These are phyloP conservation scores for Myriosclerotinia duriaeana DNA, from an alignment of 2,329 filamentous ascomycete genomes.

Conservation along the genomic window DNA sequence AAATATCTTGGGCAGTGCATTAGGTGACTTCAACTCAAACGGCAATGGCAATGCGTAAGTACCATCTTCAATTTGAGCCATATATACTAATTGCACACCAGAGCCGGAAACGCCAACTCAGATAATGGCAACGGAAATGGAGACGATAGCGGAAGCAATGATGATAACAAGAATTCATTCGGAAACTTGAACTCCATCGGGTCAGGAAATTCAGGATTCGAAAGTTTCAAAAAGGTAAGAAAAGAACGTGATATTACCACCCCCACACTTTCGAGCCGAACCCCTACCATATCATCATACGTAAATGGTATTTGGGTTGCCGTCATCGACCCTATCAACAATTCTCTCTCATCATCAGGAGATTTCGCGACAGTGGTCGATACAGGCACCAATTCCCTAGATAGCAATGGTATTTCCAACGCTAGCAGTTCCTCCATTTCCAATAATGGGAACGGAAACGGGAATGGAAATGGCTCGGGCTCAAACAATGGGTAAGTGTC, in stretches of 20 bases:
- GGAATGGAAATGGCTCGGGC: too few species aligned
- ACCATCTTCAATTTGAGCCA: too few species aligned
- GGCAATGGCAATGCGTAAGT: slow-evolving; percentile 1
- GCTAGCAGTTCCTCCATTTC: too few species aligned
- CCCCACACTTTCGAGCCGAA: too few species aligned
- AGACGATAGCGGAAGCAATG: neutral
- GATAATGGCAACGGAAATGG: slow-evolving; percentile 3
- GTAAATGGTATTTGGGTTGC: slow-evolving; percentile 8
- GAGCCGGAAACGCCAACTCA: neutral
- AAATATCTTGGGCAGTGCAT: neutral
- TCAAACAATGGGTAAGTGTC: neutral
- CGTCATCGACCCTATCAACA: neutral
- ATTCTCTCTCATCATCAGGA: neutral
- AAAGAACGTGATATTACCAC: neutral
- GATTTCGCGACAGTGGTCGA: neutral
- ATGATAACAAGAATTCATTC: neutral
- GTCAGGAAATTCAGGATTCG: neutral
- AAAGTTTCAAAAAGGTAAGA: slow-evolving; percentile 8
- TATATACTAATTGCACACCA: too few species aligned
- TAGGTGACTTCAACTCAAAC: slow-evolving; percentile 1
- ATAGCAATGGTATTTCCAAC: too few species aligned
- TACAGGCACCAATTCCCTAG: too few species aligned
- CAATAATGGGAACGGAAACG: too few species aligned
- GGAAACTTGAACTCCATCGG: neutral
- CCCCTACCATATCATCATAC: neutral